Base-by-base conservation (phyloP, 2,329 filamentous ascomycete genomes). In the Pestalotiopsis sp. region DNA sequence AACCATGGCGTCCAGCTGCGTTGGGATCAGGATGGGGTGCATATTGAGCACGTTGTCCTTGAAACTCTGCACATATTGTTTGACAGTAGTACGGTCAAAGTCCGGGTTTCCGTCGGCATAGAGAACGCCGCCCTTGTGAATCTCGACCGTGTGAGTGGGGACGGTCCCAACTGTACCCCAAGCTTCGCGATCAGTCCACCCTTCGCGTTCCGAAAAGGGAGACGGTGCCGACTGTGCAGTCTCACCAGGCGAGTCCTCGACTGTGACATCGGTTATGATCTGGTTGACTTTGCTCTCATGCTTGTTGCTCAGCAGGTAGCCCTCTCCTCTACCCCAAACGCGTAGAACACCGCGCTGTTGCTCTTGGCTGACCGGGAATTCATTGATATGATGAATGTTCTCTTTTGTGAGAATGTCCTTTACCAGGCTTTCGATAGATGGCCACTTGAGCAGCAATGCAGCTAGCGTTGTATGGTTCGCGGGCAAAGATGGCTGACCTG, bases 381-480 rank as follows among this genome's bases (percentile, higher is more conserved):
- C 88, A 67, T 89, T 87, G 31, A 90, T 85, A 66, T 86, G 85
- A 39, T 84, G 83, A 74, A 90, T 84, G 38, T 84, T 84, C 66
- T 86, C 83, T 2, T 77, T 77, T 25, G 83, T 79, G 67, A 90
- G 78, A 31, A 84, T 83, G 63, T 79, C 80, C 70, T 76, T 84
- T 41, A 93, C 89, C 76, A 98, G 77, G 71, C 86, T 81, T 76
- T 85, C 81, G 67, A 96, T 94, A 0, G 90, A 87, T 0, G 87
- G 87, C 90, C 92, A 94, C 61, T 87, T 85, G 36, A 98, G 83
- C 20, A 98, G 84, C 71, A 94, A 89, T 65, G 96, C 93, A 1
- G 94, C 94, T n/a, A 94, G 89, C 0, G 95, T 98, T 0, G 94
- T 97, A 76, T 98, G 95, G 73, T 97, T 93, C 36, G 91, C 88